phyloP scores from a whole-genome alignment of 192 early-diverging fungal genomes.

The Thamnidium elegans region DNA sequence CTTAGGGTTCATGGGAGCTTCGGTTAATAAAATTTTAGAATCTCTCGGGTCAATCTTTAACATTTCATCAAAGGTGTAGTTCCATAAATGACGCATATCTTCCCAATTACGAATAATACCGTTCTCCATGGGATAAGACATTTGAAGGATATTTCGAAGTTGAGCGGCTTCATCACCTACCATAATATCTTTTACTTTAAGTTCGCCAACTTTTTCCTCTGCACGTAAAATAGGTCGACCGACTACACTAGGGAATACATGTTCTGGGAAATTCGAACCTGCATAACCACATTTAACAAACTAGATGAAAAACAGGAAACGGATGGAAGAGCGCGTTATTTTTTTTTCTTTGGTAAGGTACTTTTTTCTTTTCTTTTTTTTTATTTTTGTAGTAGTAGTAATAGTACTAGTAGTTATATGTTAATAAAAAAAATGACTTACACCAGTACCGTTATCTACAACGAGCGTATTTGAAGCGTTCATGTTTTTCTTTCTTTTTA shows the following conservation, averaged over 20 bases:
- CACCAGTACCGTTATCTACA: conserved; percentile 82
- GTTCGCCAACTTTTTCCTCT: conserved; percentile 80
- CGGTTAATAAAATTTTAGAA: conserved; percentile 93
- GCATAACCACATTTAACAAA: conserved; percentile 98
- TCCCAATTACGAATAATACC: conserved; percentile 98
- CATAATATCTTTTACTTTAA: conserved; percentile 92
- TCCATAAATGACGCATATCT: conserved; percentile 96
- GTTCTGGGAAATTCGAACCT: conserved; percentile 92
- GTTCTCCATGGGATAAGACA: conserved; percentile 99
- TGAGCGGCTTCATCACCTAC: conserved; percentile 96
- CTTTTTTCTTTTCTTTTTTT: background rate
- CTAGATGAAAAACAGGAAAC: conserved; percentile 36
- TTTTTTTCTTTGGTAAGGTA: background rate
- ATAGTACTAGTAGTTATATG: too few relatives aligned
- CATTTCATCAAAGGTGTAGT: conserved; percentile 95
- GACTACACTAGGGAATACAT: conserved; percentile 97
- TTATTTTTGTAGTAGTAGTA: background rate
- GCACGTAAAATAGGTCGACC: conserved; percentile 96
- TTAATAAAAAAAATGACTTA: conserved; percentile 31
- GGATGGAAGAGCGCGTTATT: background rate
- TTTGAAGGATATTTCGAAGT: conserved; percentile 82
- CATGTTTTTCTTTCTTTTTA: conserved; percentile 35
- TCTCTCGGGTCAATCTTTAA: conserved; percentile 85
- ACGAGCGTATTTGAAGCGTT: conserved; percentile 70
- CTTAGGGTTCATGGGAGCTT: conserved; percentile 95